phyloP scores from a whole-genome alignment of 345 rosid genomes.

The Geranium brycei region DNA sequence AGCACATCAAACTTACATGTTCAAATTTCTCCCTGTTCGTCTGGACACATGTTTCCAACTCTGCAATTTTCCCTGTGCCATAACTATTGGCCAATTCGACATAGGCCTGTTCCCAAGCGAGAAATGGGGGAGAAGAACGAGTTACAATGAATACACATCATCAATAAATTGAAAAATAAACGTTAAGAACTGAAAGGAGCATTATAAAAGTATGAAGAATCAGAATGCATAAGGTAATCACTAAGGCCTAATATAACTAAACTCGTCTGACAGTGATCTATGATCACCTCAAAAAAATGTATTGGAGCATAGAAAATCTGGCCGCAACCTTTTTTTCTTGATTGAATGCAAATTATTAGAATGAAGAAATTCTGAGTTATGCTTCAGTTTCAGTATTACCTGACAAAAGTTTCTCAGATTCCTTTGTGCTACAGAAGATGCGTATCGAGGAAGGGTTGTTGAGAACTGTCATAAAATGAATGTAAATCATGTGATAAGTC shows the following conservation, averaged over 20 bases:
- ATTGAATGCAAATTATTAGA: background rate
- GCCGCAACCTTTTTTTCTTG: background rate
- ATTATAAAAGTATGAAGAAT: too few species aligned
- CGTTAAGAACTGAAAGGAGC: too few species aligned
- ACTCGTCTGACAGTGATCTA: background rate
- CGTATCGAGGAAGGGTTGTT: slow-evolving; percentile 63
- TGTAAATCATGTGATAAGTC: background rate
- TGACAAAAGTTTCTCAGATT: slow-evolving; percentile 51
- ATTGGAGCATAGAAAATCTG: too few species aligned
- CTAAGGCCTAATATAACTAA: too few species aligned
- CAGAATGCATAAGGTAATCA: too few species aligned
- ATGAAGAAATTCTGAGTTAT: background rate
- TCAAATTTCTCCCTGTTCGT: slow-evolving; percentile 48
- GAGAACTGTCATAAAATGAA: slow-evolving; percentile 33
- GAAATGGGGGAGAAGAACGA: background rate
- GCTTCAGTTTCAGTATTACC: slow-evolving; percentile 18
- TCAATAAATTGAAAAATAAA: too few species aligned
- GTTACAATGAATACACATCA: background rate
- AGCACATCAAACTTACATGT: slow-evolving; percentile 30
- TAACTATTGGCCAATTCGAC: slow-evolving; percentile 56
- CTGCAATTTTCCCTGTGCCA: slow-evolving; percentile 48
- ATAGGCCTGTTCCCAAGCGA: slow-evolving; percentile 26
- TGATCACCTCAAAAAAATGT: background rate
- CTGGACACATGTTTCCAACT: slow-evolving; percentile 42
- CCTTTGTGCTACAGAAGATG: slow-evolving; percentile 80